A percentile compares a stretch with the other conserved stretches of the same genome.
These are phyloP conservation scores for Lipomyces chichibuensis DNA, from an alignment of 805 yeast species.

Conservation along the genomic window DNA sequence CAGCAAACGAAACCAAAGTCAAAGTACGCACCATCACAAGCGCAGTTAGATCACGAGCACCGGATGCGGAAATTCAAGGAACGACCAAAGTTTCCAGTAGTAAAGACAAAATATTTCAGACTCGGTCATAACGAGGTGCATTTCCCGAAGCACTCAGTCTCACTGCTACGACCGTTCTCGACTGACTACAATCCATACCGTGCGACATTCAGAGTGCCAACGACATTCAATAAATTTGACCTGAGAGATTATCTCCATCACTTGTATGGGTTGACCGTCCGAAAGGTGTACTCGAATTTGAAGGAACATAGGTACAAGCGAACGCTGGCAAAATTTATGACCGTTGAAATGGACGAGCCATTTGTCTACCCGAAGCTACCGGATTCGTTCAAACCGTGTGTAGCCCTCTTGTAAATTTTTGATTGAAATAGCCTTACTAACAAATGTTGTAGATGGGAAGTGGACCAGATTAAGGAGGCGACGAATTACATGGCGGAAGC, in stretches of 20 bases:
- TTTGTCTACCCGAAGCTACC: conserved; percentile 84
- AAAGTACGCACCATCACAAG: conserved; percentile 18
- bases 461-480: conserved; percentile 20
- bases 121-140: conserved; percentile 76
- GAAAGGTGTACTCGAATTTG: conserved; percentile 68
- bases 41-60: conserved; percentile 22
- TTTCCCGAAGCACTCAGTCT: conserved; percentile 83
- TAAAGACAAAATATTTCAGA: conserved; percentile 54
- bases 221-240: conserved; percentile 89
- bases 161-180: conserved; percentile 71
- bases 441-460: conserved; percentile 24
- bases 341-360: conserved; percentile 93
- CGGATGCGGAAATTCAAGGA: conserved; percentile 14
- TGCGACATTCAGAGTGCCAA: conserved; percentile 94
- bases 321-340: conserved; percentile 91
- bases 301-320: conserved; percentile 52
- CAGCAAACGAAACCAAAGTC: conserved; percentile 25
- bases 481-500: conserved; percentile 32
- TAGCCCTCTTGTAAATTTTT: conserved; percentile 38
- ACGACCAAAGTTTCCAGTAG: conserved; percentile 17
- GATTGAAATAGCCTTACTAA: not conserved
- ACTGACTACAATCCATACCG: conserved; percentile 66
- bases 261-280: conserved; percentile 85
- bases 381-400: conserved; percentile 46
- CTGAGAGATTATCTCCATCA: conserved; percentile 91